These are phyloP conservation scores for Bipolaris gigantea DNA, from an alignment of 2,329 filamentous ascomycete genomes.

Conservation along the genomic window DNA sequence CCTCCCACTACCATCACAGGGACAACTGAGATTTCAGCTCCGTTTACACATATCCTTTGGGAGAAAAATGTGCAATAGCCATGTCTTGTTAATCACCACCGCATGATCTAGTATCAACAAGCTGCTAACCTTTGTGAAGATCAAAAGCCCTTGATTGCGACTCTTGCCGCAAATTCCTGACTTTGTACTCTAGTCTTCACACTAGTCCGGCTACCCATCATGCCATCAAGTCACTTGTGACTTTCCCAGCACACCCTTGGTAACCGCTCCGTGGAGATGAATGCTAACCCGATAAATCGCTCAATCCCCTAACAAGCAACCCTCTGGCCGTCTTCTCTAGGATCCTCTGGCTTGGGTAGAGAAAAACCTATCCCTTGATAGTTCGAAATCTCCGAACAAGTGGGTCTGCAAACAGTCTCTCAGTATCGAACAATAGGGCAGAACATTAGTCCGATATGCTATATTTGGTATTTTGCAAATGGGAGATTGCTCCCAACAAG, in stretches of 20 bases:
- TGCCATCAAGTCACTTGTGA: not conserved
- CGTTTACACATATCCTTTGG: too few relatives aligned
- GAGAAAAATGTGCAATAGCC: not conserved
- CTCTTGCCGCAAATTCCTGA: not conserved
- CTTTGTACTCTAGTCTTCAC: too few relatives aligned
- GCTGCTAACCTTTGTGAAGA: not conserved
- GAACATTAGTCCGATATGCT: not conserved
- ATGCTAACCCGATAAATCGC: constrained; percentile 6
- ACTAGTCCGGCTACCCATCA: not conserved
- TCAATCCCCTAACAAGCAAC: constrained; percentile 19
- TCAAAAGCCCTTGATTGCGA: not conserved
- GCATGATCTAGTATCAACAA: too few relatives aligned
- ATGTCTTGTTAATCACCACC: too few relatives aligned
- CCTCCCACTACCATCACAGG: not conserved
- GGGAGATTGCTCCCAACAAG: not conserved
- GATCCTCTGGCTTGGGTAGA: constrained; percentile 1
- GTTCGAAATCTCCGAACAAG: constrained; percentile 6
- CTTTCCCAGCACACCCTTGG: not conserved
- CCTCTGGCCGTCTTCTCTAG: constrained; percentile 13
- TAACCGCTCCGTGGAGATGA: not conserved
- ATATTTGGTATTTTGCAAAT: not conserved
- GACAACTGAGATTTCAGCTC: not conserved
- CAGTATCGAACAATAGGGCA: not conserved
- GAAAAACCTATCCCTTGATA: not conserved
- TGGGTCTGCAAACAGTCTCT: not conserved